phyloP scores from a whole-genome alignment of 108 stramenopile species.

The Nannochloropsis oceanica region DNA sequence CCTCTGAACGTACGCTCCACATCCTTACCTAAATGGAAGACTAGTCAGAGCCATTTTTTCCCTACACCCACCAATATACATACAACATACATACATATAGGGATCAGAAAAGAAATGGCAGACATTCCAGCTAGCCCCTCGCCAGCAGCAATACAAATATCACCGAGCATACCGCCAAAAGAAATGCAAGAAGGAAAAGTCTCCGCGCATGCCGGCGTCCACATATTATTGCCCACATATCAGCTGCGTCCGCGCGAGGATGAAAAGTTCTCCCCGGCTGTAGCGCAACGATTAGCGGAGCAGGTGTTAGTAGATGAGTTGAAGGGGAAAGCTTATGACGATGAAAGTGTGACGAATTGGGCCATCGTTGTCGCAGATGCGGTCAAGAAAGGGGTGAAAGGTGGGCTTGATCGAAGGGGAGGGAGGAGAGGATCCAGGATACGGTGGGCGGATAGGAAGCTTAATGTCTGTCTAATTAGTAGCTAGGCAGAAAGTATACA shows the following conservation, averaged over 20 bases:
- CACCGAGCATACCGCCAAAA: neutral
- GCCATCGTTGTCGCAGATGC: slow-evolving; percentile 43
- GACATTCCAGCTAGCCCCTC: no score
- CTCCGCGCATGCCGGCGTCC: neutral
- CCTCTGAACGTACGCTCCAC: no score
- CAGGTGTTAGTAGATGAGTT: slow-evolving; percentile 31
- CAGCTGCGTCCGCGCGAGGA: neutral
- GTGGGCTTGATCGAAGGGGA: slow-evolving; percentile 19
- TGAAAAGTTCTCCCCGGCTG: slow-evolving; percentile 30
- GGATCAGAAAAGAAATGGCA: no score
- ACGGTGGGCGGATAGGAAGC: neutral
- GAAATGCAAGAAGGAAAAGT: neutral
- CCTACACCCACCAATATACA: no score
- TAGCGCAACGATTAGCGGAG: slow-evolving; percentile 25
- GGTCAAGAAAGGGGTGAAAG: slow-evolving; percentile 44
- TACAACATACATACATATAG: no score
- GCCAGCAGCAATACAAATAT: no score
- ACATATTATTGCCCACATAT: neutral
- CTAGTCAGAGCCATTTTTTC: no score
- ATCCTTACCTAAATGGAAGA: no score
- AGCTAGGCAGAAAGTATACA: neutral
- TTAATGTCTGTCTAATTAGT: neutral
- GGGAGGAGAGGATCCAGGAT: neutral
- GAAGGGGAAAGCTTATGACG: slow-evolving; percentile 26
- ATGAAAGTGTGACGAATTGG: slow-evolving; percentile 45